A percentile compares a stretch with the other conserved stretches of the same genome.
Conservation (phyloP, 2,329 filamentous ascomycete species). For the Alternaria longipes region DNA sequence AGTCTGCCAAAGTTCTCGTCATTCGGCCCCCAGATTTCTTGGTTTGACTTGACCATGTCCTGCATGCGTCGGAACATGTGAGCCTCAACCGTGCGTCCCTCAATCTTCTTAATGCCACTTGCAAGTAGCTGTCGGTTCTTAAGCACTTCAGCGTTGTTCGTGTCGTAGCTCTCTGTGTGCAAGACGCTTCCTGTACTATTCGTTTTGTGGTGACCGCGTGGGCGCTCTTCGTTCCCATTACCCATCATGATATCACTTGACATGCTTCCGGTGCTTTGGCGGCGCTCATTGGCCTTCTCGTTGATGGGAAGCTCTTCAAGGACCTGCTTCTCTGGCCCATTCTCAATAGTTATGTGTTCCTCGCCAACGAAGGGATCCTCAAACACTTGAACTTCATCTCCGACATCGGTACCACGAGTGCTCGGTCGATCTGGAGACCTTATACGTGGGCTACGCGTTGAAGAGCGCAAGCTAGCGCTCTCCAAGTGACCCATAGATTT, state of each 20-base stretch:
- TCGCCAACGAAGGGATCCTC: constrained; percentile 62
- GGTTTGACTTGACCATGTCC: constrained; percentile 73
- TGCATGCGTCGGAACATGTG: constrained; percentile 83
- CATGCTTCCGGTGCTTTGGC: constrained; percentile 42
- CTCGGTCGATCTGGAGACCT: constrained; percentile 47
- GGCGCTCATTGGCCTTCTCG: constrained; percentile 53
- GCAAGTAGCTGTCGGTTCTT: constrained; percentile 69
- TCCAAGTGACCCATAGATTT: constrained; percentile 41
- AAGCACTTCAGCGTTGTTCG: constrained; percentile 52
- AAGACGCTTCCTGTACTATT: constrained; percentile 49
- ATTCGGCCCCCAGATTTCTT: constrained; percentile 69
- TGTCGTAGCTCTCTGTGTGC: constrained; percentile 42
- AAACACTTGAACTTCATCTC: constrained; percentile 60
- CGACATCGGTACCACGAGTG: constrained; percentile 42
- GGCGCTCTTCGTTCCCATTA: constrained; percentile 35
- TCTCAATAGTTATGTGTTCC: constrained; percentile 33
- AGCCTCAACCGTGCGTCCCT: constrained; percentile 76
- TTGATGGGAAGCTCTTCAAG: constrained; percentile 63
- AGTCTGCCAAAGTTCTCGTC: constrained; percentile 76
- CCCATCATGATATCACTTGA: constrained; percentile 40
- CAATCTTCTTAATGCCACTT: constrained; percentile 78
- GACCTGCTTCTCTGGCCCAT: constrained; percentile 54
- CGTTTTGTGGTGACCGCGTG: constrained; percentile 49
- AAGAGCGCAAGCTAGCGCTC: constrained; percentile 21
- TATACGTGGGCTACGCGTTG: constrained; percentile 43